Base-by-base conservation (phyloP, 257 asterid genomes). In the Oldenlandia corymbosa region DNA sequence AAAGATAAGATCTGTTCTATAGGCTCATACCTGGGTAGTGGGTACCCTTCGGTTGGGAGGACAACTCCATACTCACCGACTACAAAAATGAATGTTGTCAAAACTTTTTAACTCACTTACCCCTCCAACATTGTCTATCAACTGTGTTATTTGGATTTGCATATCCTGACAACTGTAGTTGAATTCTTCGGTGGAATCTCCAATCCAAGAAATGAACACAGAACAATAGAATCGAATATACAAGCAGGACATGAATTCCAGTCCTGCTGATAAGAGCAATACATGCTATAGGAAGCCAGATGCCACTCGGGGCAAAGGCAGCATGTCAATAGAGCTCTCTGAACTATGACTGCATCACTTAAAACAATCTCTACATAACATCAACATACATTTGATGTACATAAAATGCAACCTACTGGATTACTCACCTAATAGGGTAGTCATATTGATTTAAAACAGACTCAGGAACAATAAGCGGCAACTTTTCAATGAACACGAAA, bases 401-500 rank as follows among this genome's bases (percentile, higher is more conserved):
- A 65, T 30, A 20, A 63, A 37, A 11, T 28, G 56, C 41, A 53
- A 57, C 26, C 47, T 28, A 55, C 52, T n/a, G 34, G 48, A 20
- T 13, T 8, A 48, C 66, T 70, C 72, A 61, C 66, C 70, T 50
- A 48, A 61, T 2, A 45, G 43, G 66, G 36, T 55, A 41, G 53
- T 71, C 69, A 56, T 65, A 62, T 26, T 65, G 69, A 36, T 50
- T 70, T 46, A 60, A 55, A 17, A 53, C 41, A 16, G 67, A 43
- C 18, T 75, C 76, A 6, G 71, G 55, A 21, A 70, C 43, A 58
- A 67, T 14, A 21, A 62, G 49, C 7, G 80, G 80, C 64, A 75
- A 43, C 60, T 67, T 71, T 30, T 75, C 80, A 28, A 71, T 63
- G 64, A 71, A 75, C 68, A 34, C 62, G 43, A 66, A 75, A 20